Base-by-base conservation (phyloP, 2,329 filamentous ascomycete species). In the Arthrobotrys conoides region DNA sequence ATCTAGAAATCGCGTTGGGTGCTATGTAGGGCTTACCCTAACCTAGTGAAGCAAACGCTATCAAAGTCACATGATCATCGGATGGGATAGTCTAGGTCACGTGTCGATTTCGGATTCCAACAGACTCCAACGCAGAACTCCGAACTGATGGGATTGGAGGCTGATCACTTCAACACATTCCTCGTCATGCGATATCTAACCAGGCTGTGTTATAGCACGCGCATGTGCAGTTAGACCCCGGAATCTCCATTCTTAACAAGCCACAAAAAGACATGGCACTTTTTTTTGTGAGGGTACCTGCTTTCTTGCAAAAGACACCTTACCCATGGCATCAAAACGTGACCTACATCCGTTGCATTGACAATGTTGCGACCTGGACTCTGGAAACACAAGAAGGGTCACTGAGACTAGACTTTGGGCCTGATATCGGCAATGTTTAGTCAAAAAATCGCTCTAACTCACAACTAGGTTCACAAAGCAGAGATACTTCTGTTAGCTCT, bases 11-110 rank as follows among this genome's bases (percentile, higher is more conserved):
- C n/a, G 30, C 51, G 66, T 61, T 66, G 59, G 46, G 72, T 16
- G 22, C 51, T 24, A 51, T 24, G 24, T 77, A 77, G 73, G 73
- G 73, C 72, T 66, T 67, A 61, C 73, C 73, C 73, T 77, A 77
- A 71, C 27, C 22, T 36, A 22, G 36, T 30, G 38, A n/a, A 41
- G 12, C 38, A 41, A 41, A 41, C 38, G 6, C 3, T 30, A 30
- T 30, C 3, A 3, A 30, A 6, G 6, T 30, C 27, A 30, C 27
- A 30, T 30, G 27, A 30, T 30, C 27, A 30, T n/a, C n/a, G n/a
- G n/a, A n/a, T n/a, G n/a, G n/a, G 6, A 30, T 30, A 6, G 27
- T 27, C 2, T 5, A n/a, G 14, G n/a, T 53, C 73, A 77, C 48
- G 41, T 77, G 73, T 12, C 18, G n/a, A 6, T 16, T 0, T 46